phyloP scores from a whole-genome alignment of 139 green algal species.

The Trebouxia sp. region DNA sequence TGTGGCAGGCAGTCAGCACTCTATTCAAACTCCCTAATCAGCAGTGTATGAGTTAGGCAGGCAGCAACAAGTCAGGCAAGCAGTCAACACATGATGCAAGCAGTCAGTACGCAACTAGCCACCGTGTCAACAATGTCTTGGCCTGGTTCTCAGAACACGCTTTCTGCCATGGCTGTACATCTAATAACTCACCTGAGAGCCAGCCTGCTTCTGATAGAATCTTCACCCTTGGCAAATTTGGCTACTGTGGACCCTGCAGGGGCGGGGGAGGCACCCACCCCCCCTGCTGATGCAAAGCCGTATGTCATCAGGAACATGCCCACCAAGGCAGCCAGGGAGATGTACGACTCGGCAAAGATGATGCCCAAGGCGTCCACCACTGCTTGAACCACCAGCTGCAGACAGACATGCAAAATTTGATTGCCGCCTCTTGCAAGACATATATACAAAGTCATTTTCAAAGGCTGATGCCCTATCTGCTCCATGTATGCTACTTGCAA shows the following conservation, averaged over 20 bases:
- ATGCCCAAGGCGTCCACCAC: slow-evolving; percentile 36
- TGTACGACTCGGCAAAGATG: slow-evolving; percentile 63
- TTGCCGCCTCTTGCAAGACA: slow-evolving; percentile 9
- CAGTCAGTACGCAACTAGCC: no score
- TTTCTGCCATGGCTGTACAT: no score
- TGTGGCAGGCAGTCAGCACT: no score
- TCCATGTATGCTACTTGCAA: no score
- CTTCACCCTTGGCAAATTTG: slow-evolving; percentile 5
- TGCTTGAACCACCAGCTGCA: slow-evolving; percentile 8
- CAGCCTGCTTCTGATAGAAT: slow-evolving; percentile 9
- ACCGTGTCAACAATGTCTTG: no score
- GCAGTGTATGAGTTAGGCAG: no score
- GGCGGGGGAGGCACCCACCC: slow-evolving; percentile 48
- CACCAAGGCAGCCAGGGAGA: slow-evolving; percentile 56
- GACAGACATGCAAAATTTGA: no score
- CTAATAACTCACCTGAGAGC: slow-evolving; percentile 16
- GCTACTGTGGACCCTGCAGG: slow-evolving; percentile 1
- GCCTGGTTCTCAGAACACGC: no score
- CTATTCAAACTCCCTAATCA: no score
- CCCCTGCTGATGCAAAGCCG: slow-evolving; percentile 59
- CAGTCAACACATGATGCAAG: no score
- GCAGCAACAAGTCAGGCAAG: no score
- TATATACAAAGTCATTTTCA: background rate
- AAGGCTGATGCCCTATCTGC: no score
- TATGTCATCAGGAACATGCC: slow-evolving; percentile 52